Percentiles rank a stretch among this genome's conserved stretches.
Evolutionary conservation across 2,329 filamentous ascomycete species (phyloP).

Genomic region (Purpureocillium takamizusanense): DNA sequence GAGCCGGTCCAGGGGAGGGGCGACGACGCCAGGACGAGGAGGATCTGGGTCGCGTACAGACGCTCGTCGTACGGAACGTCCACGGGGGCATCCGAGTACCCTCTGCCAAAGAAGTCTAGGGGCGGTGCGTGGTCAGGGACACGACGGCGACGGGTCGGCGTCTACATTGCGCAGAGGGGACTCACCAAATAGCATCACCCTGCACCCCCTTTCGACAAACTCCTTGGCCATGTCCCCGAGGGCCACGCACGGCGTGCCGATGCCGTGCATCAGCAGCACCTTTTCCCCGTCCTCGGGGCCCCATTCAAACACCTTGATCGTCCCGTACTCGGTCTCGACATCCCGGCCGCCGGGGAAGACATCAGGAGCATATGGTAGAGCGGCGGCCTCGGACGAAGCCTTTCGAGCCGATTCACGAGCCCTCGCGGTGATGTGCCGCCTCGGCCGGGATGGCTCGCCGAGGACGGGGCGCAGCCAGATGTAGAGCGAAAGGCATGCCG

Average conservation of each 20-base stretch:
- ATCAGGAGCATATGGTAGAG: constrained; percentile 57
- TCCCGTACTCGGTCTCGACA: constrained; percentile 62
- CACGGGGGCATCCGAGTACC: constrained; percentile 62
- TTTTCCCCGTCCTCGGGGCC: constrained; percentile 63
- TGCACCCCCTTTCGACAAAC: constrained; percentile 56
- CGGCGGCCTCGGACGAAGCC: background rate
- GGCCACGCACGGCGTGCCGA: constrained; percentile 67
- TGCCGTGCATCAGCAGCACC: constrained; percentile 71
- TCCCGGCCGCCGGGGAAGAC: constrained; percentile 61
- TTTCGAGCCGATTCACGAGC: constrained; percentile 3
- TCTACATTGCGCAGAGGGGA: background rate
- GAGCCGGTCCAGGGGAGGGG: constrained; percentile 43
- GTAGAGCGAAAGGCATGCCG: constrained; percentile 25
- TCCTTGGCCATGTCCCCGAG: constrained; percentile 57
- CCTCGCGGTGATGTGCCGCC: background rate
- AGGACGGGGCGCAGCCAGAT: constrained; percentile 18
- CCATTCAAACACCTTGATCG: constrained; percentile 70
- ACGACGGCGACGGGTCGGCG: background rate
- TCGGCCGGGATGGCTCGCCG: constrained; percentile 6
- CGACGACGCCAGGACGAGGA: constrained; percentile 58
- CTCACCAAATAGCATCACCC: constrained; percentile 71
- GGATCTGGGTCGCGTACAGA: constrained; percentile 57
- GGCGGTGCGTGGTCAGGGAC: background rate
- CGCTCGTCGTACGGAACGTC: constrained; percentile 51
- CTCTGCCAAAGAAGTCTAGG: constrained; percentile 64